Conservation (phyloP, 2,329 filamentous ascomycete species). For the Trichoderma breve region DNA sequence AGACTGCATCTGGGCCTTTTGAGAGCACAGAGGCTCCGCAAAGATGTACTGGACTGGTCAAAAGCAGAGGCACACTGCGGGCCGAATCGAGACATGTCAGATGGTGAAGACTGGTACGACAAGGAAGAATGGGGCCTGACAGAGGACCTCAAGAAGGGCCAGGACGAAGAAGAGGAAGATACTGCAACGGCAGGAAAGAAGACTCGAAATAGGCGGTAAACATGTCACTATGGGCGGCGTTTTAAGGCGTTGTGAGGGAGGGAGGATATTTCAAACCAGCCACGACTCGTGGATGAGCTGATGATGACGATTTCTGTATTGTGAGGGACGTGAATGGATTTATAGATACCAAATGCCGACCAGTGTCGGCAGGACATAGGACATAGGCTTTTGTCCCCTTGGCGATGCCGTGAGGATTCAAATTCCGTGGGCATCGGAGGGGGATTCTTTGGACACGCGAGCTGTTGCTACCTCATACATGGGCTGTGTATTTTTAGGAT, state of each 20-base stretch:
- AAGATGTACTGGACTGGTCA: constrained; percentile 69
- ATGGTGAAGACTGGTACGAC: constrained; percentile 89
- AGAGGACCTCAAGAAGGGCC: constrained; percentile 75
- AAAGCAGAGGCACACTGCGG: constrained; percentile 74
- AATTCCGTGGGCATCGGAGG: not conserved
- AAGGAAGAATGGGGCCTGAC: constrained; percentile 73
- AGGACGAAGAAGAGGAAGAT: constrained; percentile 80
- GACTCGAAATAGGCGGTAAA: constrained; percentile 53
- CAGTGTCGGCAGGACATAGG: not conserved
- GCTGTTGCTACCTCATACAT: not conserved
- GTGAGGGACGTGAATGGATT: not conserved
- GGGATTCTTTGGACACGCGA: constrained; percentile 1
- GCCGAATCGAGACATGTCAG: constrained; percentile 70
- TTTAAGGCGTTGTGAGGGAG: constrained; percentile 13
- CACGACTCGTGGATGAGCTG: constrained; percentile 18
- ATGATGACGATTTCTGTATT: constrained; percentile 28
- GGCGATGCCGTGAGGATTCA: not conserved
- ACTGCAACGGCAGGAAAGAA: constrained; percentile 58
- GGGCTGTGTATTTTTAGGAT: constrained; percentile 11
- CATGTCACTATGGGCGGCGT: constrained; percentile 15
- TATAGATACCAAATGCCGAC: constrained; percentile 13
- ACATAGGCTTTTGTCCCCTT: not conserved
- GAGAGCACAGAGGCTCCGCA: constrained; percentile 68
- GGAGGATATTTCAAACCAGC: not conserved
- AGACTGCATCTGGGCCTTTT: constrained; percentile 69